A percentile compares a stretch with the other conserved stretches of the same genome.
Conservation (phyloP, 768 basidiomycete genomes). For the Leccinellum rugosiceps region DNA sequence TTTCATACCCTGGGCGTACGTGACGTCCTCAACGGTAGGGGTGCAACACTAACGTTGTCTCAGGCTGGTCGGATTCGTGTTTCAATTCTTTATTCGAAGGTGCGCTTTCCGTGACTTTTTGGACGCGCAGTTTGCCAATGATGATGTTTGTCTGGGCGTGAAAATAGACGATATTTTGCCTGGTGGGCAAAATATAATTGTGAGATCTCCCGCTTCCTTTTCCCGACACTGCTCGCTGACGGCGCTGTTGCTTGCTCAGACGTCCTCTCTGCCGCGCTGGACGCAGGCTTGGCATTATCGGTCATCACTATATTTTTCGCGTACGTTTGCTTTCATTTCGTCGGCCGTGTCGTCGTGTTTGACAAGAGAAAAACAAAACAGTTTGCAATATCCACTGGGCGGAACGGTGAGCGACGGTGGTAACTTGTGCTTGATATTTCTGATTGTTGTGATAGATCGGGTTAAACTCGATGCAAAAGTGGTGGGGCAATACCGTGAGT, state of each 20-base stretch:
- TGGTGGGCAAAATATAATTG: slow-evolving; percentile 83
- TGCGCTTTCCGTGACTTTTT: slow-evolving; percentile 7
- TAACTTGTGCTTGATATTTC: background rate
- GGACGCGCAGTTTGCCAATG: background rate
- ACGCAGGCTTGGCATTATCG: slow-evolving; percentile 68
- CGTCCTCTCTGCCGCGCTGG: slow-evolving; percentile 71
- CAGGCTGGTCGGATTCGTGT: slow-evolving; percentile 64
- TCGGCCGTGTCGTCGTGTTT: background rate
- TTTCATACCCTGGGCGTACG: slow-evolving; percentile 70
- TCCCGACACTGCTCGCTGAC: background rate
- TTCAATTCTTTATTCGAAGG: slow-evolving; percentile 69
- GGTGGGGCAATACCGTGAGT: slow-evolving; percentile 30
- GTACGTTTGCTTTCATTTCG: slow-evolving; percentile 33
- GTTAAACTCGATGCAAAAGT: slow-evolving; percentile 10
- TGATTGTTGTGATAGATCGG: slow-evolving; percentile 18
- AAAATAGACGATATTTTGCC: slow-evolving; percentile 48
- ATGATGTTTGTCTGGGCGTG: background rate
- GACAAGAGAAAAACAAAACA: background rate
- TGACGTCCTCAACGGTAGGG: slow-evolving; percentile 5
- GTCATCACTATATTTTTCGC: slow-evolving; percentile 67
- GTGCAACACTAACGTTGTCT: background rate
- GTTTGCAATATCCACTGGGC: slow-evolving; percentile 27
- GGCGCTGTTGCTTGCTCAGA: slow-evolving; percentile 37
- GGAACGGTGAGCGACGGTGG: slow-evolving; percentile 19
- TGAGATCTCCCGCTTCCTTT: slow-evolving; percentile 26